Evolutionary conservation across 805 yeast genomes (phyloP).

Genomic region (Kodamaea neixiangensis): DNA sequence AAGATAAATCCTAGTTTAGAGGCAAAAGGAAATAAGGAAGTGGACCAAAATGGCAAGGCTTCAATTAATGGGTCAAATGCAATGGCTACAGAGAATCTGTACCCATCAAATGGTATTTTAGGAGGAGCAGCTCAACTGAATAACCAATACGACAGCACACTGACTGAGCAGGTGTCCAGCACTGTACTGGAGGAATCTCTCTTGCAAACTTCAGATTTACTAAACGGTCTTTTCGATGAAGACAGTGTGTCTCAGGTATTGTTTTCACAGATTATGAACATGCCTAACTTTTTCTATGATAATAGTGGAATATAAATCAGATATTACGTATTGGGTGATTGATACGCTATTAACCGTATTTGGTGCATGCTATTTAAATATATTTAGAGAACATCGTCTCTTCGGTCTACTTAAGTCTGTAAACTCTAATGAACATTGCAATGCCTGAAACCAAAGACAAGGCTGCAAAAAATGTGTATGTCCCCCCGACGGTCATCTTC

Average conservation of each 20-base stretch:
- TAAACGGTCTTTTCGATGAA: slow-evolving; percentile 21
- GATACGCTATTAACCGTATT: too few relatives aligned
- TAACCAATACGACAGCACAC: background rate
- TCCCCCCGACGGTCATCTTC: slow-evolving; percentile 67
- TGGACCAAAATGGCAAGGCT: background rate
- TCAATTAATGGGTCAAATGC: background rate
- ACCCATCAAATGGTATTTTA: too few relatives aligned
- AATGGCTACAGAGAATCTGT: background rate
- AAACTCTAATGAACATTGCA: slow-evolving; percentile 6
- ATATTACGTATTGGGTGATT: too few relatives aligned
- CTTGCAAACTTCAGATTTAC: background rate
- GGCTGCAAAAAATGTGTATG: slow-evolving; percentile 69
- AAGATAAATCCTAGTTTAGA: background rate
- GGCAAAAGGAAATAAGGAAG: background rate
- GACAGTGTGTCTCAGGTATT: slow-evolving; percentile 24
- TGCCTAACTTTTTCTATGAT: slow-evolving; percentile 43
- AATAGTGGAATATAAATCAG: background rate
- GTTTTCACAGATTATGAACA: slow-evolving; percentile 26
- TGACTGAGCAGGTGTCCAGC: background rate
- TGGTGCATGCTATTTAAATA: too few relatives aligned
- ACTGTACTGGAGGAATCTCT: background rate
- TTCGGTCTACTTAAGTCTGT: slow-evolving; percentile 19
- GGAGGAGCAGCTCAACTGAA: too few relatives aligned
- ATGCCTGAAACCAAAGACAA: slow-evolving; percentile 25
- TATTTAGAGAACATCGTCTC: too few relatives aligned